Evolutionary conservation across 2,329 filamentous ascomycete species (phyloP).

Genomic region (Chaetomium strumarium): DNA sequence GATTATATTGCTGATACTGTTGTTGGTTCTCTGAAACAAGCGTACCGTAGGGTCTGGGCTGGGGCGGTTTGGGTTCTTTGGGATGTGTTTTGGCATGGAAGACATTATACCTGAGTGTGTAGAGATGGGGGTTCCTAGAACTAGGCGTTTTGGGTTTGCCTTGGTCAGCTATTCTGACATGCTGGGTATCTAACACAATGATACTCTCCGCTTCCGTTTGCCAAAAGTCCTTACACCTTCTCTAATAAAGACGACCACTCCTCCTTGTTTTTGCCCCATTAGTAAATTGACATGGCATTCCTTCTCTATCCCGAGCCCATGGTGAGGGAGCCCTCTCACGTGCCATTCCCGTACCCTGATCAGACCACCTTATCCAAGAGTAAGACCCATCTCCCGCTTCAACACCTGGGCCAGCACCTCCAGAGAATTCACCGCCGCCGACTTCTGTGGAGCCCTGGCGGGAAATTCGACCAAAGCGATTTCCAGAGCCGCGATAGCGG

Average conservation of each 20-base stretch:
- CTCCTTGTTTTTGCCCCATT: background rate
- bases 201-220: background rate
- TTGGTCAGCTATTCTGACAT: background rate
- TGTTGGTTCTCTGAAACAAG: conserved; percentile 57
- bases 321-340: background rate
- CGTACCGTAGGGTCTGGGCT: background rate
- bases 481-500: conserved; percentile 64
- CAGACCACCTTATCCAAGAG: conserved; percentile 35
- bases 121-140: conserved; percentile 7
- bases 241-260: background rate
- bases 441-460: conserved; percentile 41
- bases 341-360: background rate
- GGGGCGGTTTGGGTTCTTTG: background rate
- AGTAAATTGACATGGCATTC: background rate
- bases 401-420: conserved; percentile 49
- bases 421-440: conserved; percentile 46
- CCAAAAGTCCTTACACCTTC: background rate
- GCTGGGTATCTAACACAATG: conserved; percentile 6
- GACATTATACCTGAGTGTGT: conserved; percentile 1
- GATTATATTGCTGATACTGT: conserved; percentile 76
- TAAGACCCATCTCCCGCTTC: conserved; percentile 44
- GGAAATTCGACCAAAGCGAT: conserved; percentile 72
- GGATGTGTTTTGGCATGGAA: background rate
- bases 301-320: conserved; percentile 1
- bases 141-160: conserved; percentile 18